phyloP scores from a whole-genome alignment of 106 monocot genomes.

The Platanthera zijinensis region DNA sequence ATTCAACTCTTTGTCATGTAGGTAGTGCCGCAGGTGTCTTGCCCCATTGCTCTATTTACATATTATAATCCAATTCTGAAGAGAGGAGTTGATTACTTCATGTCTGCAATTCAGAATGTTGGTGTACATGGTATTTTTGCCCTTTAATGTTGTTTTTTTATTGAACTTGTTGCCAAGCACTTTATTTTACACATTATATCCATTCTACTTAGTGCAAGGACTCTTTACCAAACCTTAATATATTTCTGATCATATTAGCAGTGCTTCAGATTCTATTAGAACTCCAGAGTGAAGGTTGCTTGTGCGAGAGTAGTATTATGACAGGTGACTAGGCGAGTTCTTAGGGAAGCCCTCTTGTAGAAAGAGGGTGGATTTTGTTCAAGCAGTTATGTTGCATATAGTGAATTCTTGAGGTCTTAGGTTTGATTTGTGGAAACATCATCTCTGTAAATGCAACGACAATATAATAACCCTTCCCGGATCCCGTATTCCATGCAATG shows the following conservation, averaged over 20 bases:
- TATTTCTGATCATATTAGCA: not conserved
- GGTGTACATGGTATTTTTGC: constrained; percentile 67
- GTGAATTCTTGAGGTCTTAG: no score
- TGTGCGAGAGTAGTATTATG: no score
- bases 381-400: no score
- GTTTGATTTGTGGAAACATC: no score
- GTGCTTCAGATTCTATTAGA: no score
- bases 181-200: not conserved
- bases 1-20: constrained; percentile 10
- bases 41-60: constrained; percentile 79
- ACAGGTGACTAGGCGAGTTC: no score
- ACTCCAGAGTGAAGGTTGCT: no score
- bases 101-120: constrained; percentile 62
- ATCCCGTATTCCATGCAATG: no score
- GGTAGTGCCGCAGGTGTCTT: constrained; percentile 81
- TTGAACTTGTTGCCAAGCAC: not conserved
- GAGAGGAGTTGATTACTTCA: constrained; percentile 67
- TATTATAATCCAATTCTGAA: constrained; percentile 98
- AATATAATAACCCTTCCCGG: no score
- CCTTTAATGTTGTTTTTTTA: not conserved
- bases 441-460: no score
- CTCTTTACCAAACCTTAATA: not conserved
- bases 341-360: no score
- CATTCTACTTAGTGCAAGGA: not conserved
- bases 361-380: no score